Base-by-base conservation (phyloP, 805 yeast genomes). In the Yamadazyma nakazawae region DNA sequence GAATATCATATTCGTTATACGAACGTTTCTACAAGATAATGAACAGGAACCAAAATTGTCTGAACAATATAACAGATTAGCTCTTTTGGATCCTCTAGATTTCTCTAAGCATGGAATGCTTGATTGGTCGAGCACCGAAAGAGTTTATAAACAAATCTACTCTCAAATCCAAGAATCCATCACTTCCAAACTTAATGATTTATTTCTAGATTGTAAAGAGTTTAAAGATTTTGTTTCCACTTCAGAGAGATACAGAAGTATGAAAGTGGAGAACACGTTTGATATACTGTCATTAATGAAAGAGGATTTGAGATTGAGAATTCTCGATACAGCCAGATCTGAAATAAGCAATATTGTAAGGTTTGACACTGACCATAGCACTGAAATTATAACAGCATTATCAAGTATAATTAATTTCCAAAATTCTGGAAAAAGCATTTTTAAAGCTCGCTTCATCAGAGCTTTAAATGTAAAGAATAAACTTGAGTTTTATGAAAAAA, bases 1-100 rank as follows among this genome's bases (percentile, higher is more conserved):
- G 28, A 74, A 77, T 36, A 64, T 86, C 37, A 54, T 67, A 2
- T 48, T 54, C 3, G 73, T 80, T 0, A 48, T 66, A 13, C 57
- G 55, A 28, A 52, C 48, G 31, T 53, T 53, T 34, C 45, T 52
- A 10, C 44, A 47, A 24, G 49, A 51, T 21, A 24, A 34, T 1
- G 49, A 47, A 24, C 42, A 52, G 7, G 59, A 58, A 28, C 37
- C 48, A 4, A 57, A 52, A 35, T 46, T 70, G 2, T 44, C 52
- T 2, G 61, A 62, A 19, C 63, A 67, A 0, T 72, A 61, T 50
- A 60, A 62, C 40, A 61, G 62, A 45, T 56, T 72, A 10, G 53
- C 63, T 1, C 53, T 68, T 0, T 46, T 60, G 7, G 56, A 61
- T 35, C 61, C 62, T 1, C 58, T 69, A 24, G 75, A 71, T 44